Evolutionary conservation across 768 basidiomycete species (phyloP), one percentile per base, ranked within the genome.

Genomic region (Tulasnella sp.): DNA sequence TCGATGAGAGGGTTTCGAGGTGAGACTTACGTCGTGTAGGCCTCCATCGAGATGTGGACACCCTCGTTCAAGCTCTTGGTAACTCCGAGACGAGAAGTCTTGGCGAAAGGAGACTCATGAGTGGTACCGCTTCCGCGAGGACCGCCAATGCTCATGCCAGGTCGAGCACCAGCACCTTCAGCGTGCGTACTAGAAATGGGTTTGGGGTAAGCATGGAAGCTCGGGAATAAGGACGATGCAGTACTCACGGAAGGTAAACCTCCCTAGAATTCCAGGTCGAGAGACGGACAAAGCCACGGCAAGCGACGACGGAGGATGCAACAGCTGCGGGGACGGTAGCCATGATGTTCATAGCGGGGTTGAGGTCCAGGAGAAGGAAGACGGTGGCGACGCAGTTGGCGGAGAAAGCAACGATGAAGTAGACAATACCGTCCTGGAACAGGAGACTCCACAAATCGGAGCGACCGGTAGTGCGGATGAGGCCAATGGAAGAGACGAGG

Each of bases 351-450:
- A 69, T 67, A 26, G 52, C 69, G 26, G 86, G 82, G 75, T 89
- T 89, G 68, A 89, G 80, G 78, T 90, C 83, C 17, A 90, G 79
- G 59, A 89, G 52, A 40, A 40, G 40, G 62, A 36, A 40, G 71
- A 72, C 37, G 37, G 59, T 37, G 59, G 71, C 62, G 64, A n/a
- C 32, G 64, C 42, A 52, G 22, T 62, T 62, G n/a, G 87, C 83
- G 77, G 89, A 76, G 80, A 90, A 90, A 39, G 89, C 89, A 71
- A 90, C 86, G 75, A 85, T 77, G 77, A 90, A 90, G 80, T 87
- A 90, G 64, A 90, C 87, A 65, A 90, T 77, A 29, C 89, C 89
- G 76, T 90, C 89, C n/a, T 81, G 81, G 78, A 91, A 90, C 73
- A 91, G 86, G 69, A 90, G 84, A 63, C 79, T 83, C 64, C 89